phyloP scores from a whole-genome alignment of 2,329 filamentous ascomycete species.

The Podosphaera xanthii region DNA sequence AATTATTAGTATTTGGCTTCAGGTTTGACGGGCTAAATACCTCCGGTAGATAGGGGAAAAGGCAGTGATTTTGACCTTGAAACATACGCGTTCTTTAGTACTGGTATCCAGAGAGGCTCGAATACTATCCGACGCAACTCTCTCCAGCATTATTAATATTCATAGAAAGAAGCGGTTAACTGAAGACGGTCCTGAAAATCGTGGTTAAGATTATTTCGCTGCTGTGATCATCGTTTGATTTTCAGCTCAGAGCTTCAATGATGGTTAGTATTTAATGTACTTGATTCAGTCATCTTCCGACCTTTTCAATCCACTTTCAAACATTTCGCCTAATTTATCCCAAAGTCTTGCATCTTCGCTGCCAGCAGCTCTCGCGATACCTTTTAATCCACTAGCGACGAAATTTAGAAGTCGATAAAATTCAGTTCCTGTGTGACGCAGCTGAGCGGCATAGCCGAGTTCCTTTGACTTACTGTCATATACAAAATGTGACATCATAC shows the following conservation, averaged over 20 bases:
- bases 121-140: too few species aligned
- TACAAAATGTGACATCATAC: conserved; percentile 17
- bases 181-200: too few species aligned
- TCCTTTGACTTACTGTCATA: conserved; percentile 3
- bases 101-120: too few species aligned
- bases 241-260: neutral
- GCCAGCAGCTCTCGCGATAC: conserved; percentile 50
- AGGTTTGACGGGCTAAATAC: too few species aligned
- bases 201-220: too few species aligned
- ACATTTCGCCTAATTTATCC: conserved; percentile 61
- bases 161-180: too few species aligned
- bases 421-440: conserved; percentile 34
- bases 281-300: neutral
- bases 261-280: neutral
- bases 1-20: too few species aligned
- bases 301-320: conserved; percentile 31
- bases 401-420: conserved; percentile 47
- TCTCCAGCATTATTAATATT: too few species aligned
- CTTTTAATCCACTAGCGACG: conserved; percentile 47
- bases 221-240: too few species aligned
- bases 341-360: conserved; percentile 34
- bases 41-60: too few species aligned
- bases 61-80: too few species aligned
- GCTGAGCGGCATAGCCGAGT: conserved; percentile 23
- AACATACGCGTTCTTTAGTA: too few species aligned